A percentile compares a stretch with the other conserved stretches of the same genome.
These are phyloP conservation scores for Phaeophleospora eucalypticola DNA, from an alignment of 2,329 filamentous ascomycete genomes.

Conservation along the genomic window DNA sequence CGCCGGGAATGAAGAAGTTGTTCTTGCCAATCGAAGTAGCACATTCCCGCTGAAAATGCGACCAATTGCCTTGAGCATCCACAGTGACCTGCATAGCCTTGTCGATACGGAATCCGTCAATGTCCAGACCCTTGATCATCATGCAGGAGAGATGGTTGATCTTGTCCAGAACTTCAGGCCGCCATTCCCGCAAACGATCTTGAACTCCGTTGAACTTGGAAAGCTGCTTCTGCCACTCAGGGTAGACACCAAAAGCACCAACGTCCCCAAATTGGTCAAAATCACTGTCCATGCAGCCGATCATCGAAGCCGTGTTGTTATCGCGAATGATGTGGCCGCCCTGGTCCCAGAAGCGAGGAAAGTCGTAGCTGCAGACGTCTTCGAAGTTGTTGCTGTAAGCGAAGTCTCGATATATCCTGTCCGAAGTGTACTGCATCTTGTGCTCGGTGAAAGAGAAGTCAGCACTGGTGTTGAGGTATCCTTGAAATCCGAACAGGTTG, in stretches of 20 bases:
- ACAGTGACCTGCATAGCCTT: constrained; percentile 63
- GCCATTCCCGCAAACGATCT: constrained; percentile 63
- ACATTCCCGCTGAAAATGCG: constrained; percentile 54
- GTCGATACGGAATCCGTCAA: constrained; percentile 64
- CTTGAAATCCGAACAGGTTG: constrained; percentile 60
- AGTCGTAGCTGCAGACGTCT: constrained; percentile 47
- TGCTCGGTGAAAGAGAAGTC: constrained; percentile 56
- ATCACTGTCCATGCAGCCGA: constrained; percentile 59
- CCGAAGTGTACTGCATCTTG: constrained; percentile 54
- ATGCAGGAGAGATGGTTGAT: constrained; percentile 61
- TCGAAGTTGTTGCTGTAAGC: constrained; percentile 51
- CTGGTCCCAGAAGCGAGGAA: constrained; percentile 60
- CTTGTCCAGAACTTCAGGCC: constrained; percentile 54
- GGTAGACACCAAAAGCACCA: constrained; percentile 60
- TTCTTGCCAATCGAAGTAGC: constrained; percentile 54
- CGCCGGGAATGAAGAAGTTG: constrained; percentile 62
- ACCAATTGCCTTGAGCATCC: constrained; percentile 58
- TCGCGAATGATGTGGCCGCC: constrained; percentile 50
- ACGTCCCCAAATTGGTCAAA: constrained; percentile 63
- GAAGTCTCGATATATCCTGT: constrained; percentile 57
- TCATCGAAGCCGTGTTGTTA: constrained; percentile 45
- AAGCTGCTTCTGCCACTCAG: constrained; percentile 61
- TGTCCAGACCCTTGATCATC: constrained; percentile 58
- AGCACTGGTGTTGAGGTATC: constrained; percentile 55
- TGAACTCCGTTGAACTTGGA: constrained; percentile 65